phyloP scores from a whole-genome alignment of 768 basidiomycete species.

The Pholiota conissans region DNA sequence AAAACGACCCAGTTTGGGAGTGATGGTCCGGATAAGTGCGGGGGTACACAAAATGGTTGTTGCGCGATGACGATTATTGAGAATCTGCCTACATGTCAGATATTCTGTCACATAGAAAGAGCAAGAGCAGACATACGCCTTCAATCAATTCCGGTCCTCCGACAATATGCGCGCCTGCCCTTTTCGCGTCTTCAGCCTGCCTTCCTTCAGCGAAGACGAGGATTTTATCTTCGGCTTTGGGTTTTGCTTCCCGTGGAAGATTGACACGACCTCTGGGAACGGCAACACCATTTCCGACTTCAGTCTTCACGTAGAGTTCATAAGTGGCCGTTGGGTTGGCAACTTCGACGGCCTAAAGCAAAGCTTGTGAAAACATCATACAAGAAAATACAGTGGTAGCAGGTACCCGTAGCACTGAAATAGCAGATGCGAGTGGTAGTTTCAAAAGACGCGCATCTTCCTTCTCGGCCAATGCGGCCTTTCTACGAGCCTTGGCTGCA shows the following conservation, averaged over 20 bases:
- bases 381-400: not conserved
- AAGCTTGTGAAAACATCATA: not conserved
- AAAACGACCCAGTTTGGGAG: slow-evolving; percentile 74
- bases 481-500: slow-evolving; percentile 63
- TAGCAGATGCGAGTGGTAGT: slow-evolving; percentile 64
- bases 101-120: not conserved
- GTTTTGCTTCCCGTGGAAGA: slow-evolving; percentile 79
- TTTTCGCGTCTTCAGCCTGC: slow-evolving; percentile 78
- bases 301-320: slow-evolving; percentile 80
- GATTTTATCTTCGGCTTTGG: slow-evolving; percentile 69
- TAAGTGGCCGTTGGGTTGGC: slow-evolving; percentile 73
- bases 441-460: slow-evolving; percentile 64
- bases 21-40: slow-evolving; percentile 74
- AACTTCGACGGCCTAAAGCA: slow-evolving; percentile 77
- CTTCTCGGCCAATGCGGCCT: slow-evolving; percentile 52
- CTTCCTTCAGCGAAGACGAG: slow-evolving; percentile 93
- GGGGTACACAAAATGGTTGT: slow-evolving; percentile 86
- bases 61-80: slow-evolving; percentile 71
- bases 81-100: slow-evolving; percentile 47
- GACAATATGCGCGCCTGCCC: slow-evolving; percentile 86
- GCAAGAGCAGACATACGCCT: slow-evolving; percentile 57
- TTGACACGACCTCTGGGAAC: slow-evolving; percentile 90
- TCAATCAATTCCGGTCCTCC: slow-evolving; percentile 90
- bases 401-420: slow-evolving; percentile 70
- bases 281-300: slow-evolving; percentile 72